Base-by-base conservation (phyloP, 78 protist genomes). In the Emiliania huxleyi region DNA sequence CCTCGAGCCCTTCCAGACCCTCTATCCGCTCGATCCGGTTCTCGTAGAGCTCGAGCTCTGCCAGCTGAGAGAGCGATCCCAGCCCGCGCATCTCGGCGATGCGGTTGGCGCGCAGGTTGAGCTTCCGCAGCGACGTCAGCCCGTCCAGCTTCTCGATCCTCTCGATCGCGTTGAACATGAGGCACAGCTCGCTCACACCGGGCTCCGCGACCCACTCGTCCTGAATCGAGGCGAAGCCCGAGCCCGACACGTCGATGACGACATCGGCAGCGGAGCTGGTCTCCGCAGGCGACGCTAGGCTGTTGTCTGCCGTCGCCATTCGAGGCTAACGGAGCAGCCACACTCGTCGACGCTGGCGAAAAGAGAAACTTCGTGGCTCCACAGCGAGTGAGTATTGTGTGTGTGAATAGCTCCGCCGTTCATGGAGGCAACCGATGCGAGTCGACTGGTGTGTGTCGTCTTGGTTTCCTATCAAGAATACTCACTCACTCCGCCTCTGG, bases 51-150 rank as follows among this genome's bases (percentile, higher is more conserved):
- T 73, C 83, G 37, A 73, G 83, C 44, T 73, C 44, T 12, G 2
- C 11, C 83, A 73, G 83, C 18, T 3, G 11, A 2, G 42, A 2
- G 83, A 18, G n/a, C 15, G 15, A 2, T 18, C 21, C 3, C 15
- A 73, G 83, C 33, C 83, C 83, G 43, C 22, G 23, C 40, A 73
- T 73, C 83, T 35, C 42, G 3, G 44, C 1, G 83, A 73, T 73
- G 83, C 83, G 83, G 43, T 73, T 73, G 15, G 83, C 83, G 37
- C 83, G 83, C 42, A 73, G 43, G 43, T 73, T 73, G 83, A 73
- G 83, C 44, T 18, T 29, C 5, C 83, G 37, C 44, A 73, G 43
- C 43, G 40, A 0, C 15, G 37, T 23, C 44, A 73, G 37, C 33
- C 22, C 33, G 2, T 73, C 43, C 44, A 73, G 43, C 1, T 35